phyloP scores from a whole-genome alignment of 169 alveolate genomes.

The Plasmodium cynomolgi region DNA sequence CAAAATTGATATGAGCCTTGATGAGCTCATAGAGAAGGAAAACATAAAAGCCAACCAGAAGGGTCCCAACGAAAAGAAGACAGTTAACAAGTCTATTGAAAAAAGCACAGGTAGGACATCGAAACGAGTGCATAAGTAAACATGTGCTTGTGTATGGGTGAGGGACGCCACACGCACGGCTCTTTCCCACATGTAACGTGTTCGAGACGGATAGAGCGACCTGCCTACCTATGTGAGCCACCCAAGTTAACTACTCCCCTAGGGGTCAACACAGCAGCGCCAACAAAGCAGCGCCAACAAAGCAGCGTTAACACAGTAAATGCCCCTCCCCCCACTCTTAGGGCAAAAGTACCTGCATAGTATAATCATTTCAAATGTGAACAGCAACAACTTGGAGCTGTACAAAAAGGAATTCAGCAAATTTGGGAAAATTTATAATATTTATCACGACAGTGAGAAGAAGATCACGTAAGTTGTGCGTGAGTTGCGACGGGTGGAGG shows the following conservation, averaged over 20 bases:
- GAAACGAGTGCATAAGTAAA: not conserved
- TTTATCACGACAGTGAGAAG: slow-evolving; percentile 37
- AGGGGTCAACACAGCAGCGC: not conserved
- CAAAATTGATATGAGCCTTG: slow-evolving; percentile 65
- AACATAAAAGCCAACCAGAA: slow-evolving; percentile 31
- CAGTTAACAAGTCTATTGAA: slow-evolving; percentile 46
- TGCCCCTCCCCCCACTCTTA: not conserved
- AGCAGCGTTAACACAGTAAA: too few species aligned
- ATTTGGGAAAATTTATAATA: slow-evolving; percentile 45
- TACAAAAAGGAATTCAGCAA: slow-evolving; percentile 55
- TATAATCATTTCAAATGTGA: slow-evolving; percentile 49
- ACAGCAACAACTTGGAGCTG: slow-evolving; percentile 36
- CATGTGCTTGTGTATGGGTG: not conserved
- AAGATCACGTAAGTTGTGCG: slow-evolving; percentile 42
- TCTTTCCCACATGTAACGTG: not conserved
- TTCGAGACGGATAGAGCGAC: not conserved
- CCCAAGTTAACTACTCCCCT: not conserved
- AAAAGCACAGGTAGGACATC: slow-evolving; percentile 23
- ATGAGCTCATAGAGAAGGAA: slow-evolving; percentile 74
- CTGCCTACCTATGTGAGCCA: not conserved
- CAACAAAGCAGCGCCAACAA: not conserved
- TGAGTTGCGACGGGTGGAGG: too few species aligned
- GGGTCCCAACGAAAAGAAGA: slow-evolving; percentile 26
- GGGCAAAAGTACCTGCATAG: slow-evolving; percentile 53
- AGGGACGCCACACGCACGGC: not conserved